phyloP scores from a whole-genome alignment of 225 moss, liverwort and hornwort genomes.

The Polytrichum formosum region DNA sequence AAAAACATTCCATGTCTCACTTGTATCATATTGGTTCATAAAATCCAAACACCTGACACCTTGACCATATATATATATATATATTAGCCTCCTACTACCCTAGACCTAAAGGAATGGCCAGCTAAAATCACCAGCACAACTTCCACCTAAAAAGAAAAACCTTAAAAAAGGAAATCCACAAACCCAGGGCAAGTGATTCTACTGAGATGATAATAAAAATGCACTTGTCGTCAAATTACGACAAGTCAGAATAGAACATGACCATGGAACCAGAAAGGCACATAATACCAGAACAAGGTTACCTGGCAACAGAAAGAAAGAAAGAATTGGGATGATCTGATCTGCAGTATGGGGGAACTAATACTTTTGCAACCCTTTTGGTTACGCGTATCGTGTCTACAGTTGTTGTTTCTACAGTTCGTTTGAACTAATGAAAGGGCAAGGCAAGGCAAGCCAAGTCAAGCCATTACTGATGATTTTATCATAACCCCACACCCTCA shows the following conservation, averaged over 20 bases:
- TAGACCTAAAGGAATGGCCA: background rate
- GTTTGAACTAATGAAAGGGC: background rate
- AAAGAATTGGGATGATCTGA: no score
- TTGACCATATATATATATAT: no score
- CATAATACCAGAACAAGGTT: background rate
- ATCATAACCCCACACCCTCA: background rate
- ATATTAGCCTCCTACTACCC: background rate
- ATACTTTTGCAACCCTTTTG: background rate
- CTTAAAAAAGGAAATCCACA: no score
- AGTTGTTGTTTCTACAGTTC: background rate
- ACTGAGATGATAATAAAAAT: no score
- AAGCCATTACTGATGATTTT: no score
- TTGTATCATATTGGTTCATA: no score
- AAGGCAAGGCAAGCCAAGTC: background rate
- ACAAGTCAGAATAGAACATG: background rate
- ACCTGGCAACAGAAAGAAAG: background rate
- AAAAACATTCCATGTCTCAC: no score
- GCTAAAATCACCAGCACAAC: background rate
- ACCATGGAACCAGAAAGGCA: background rate
- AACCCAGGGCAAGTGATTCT: no score
- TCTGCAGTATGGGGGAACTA: no score
- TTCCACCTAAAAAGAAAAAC: background rate
- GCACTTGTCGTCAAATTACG: background rate
- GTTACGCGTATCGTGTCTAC: background rate
- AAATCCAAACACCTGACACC: no score